A percentile compares a stretch with the other conserved stretches of the same genome.
These are phyloP conservation scores for Ceratobasidium sp. DNA, from an alignment of 1,284 basidiomycete species.

Conservation along the genomic window DNA sequence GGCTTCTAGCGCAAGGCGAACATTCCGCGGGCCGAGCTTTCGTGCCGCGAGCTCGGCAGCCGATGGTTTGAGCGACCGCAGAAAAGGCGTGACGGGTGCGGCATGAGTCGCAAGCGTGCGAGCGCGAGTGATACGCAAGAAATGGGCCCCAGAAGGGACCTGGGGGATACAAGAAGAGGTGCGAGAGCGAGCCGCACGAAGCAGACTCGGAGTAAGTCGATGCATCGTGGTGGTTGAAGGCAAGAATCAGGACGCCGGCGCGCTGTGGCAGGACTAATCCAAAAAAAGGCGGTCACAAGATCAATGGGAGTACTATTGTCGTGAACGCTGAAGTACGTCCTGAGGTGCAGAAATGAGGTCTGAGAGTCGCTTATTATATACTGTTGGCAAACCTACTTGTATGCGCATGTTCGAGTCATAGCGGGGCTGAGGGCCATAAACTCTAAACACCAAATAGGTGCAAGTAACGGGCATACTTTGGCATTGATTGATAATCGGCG, in stretches of 20 bases:
- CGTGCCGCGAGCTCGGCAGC: conserved; percentile 20
- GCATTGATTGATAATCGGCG: no score
- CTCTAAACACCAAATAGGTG: not conserved
- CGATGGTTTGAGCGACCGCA: conserved; percentile 12
- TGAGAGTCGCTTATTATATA: not conserved
- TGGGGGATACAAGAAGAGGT: not conserved
- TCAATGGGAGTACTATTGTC: not conserved
- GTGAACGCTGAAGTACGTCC: not conserved
- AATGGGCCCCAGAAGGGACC: not conserved
- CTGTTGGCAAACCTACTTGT: not conserved
- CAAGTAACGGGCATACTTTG: not conserved
- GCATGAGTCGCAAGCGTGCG: conserved; percentile 15
- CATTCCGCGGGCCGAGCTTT: conserved; percentile 23
- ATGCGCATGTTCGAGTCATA: conserved; percentile 8
- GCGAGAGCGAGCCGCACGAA: not conserved
- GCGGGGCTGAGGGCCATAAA: not conserved
- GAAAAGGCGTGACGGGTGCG: not conserved
- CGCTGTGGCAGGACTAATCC: not conserved
- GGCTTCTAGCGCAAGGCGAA: conserved; percentile 29
- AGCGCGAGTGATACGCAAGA: not conserved
- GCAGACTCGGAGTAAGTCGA: not conserved
- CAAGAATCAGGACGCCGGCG: not conserved
- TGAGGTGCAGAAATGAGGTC: not conserved
- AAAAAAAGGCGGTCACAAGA: conserved; percentile 3
- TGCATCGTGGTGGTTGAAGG: not conserved